A percentile compares a stretch with the other conserved stretches of the same genome.
Evolutionary conservation across 352 stramenopile genomes (phyloP).

Genomic region (Bremia lactucae): DNA sequence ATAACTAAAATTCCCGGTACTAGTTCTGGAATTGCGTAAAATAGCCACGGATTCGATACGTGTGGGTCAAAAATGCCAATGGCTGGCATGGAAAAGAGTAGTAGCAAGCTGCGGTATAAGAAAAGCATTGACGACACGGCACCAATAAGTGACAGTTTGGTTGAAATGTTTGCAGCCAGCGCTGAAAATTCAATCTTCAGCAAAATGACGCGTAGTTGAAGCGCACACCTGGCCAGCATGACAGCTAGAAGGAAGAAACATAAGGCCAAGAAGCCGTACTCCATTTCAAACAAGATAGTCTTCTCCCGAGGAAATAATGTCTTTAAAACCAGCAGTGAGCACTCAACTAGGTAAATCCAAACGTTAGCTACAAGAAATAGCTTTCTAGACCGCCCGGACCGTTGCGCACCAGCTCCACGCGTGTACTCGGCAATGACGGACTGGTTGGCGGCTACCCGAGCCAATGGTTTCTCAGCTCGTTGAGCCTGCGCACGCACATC

Average conservation of each 20-base stretch:
- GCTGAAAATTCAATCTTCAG: conserved; percentile 71
- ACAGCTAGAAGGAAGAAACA: conserved; percentile 66
- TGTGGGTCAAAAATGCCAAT: conserved; percentile 68
- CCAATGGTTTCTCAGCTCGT: conserved; percentile 44
- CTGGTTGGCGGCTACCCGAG: conserved; percentile 51
- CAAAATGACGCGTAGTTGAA: conserved; percentile 38
- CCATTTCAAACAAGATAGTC: conserved; percentile 53
- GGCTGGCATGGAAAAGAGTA: conserved; percentile 52
- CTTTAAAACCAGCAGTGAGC: conserved; percentile 55
- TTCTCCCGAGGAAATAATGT: conserved; percentile 49
- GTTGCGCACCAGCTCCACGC: conserved; percentile 31
- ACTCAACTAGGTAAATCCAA: conserved; percentile 75
- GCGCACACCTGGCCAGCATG: conserved; percentile 48
- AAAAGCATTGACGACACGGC: conserved; percentile 41
- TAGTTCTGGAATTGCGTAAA: conserved; percentile 68
- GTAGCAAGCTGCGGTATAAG: conserved; percentile 44
- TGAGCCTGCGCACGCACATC: conserved; percentile 51
- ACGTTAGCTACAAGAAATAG: conserved; percentile 75
- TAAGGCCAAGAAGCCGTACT: conserved; percentile 62
- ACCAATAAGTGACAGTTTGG: conserved; percentile 49
- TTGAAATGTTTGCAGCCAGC: conserved; percentile 42
- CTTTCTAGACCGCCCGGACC: conserved; percentile 37
- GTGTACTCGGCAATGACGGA: conserved; percentile 69
- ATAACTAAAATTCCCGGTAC: conserved; percentile 61
- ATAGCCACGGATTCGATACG: conserved; percentile 59